phyloP scores from a whole-genome alignment of 257 asterid species.

The Solanum lycopersicoides region DNA sequence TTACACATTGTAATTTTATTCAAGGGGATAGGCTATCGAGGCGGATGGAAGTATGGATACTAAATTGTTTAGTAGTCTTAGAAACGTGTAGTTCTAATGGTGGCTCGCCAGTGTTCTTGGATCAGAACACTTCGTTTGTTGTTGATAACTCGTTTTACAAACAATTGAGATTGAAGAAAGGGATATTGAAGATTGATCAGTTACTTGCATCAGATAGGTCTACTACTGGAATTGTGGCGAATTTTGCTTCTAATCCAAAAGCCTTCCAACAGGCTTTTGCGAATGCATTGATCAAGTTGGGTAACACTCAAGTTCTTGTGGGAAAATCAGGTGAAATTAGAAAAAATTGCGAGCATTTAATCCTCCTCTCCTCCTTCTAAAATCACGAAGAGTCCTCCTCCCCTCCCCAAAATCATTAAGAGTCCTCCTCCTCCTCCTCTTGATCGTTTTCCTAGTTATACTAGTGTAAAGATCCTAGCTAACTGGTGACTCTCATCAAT shows the following conservation, averaged over 20 bases:
- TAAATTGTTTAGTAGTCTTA: slow-evolving; percentile 24
- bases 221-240: slow-evolving; percentile 8
- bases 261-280: slow-evolving; percentile 4
- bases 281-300: slow-evolving; percentile 21
- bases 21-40: slow-evolving; percentile 33
- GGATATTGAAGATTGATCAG: slow-evolving; percentile 61
- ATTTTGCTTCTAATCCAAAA: slow-evolving; percentile 5
- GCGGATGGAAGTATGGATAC: slow-evolving; percentile 56
- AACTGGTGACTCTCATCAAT: not conserved
- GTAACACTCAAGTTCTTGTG: slow-evolving; percentile 12
- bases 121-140: slow-evolving; percentile 49
- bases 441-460: not conserved
- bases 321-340: slow-evolving; percentile 22
- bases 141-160: slow-evolving; percentile 55
- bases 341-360: slow-evolving; percentile 17
- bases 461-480: not conserved
- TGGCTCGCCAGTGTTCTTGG: slow-evolving; percentile 46
- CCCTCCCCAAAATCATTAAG: too few species aligned
- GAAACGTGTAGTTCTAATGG: slow-evolving; percentile 29
- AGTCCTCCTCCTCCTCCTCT: not conserved
- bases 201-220: slow-evolving; percentile 33
- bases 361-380: not conserved
- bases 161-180: slow-evolving; percentile 36
- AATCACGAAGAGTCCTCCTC: too few species aligned
- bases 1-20: slow-evolving; percentile 57